Base-by-base conservation (phyloP, 306 rosid genomes). In the Phaseolus lunatus region DNA sequence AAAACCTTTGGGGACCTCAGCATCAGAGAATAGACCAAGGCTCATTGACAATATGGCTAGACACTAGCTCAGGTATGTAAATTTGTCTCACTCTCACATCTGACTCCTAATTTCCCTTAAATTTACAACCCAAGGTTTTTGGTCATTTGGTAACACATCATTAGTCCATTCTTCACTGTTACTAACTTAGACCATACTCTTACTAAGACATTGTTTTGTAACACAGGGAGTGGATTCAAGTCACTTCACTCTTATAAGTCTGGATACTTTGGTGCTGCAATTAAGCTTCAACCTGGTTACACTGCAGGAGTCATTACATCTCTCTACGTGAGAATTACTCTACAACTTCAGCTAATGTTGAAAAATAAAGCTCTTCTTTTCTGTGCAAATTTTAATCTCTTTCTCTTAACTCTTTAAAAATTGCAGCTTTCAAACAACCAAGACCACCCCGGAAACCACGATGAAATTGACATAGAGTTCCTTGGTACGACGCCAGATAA, bases 221-320 rank as follows among this genome's bases (percentile, higher is more conserved):
- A 63, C 76, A 24, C 68, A 95, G 97, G 99, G 59, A 95, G 99
- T 61, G 99, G 99, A 76, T 95, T 90, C 87, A 92, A 92, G 85
- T 95, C 99, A 8, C 80, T 83, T 54, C 84, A 71, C 44, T 73
- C 93, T 1, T 95, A 92, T 57, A 67, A 48, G 52, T 92, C 97
- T 24, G 99, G 99, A 10, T 95, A 92, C 81, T 95, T 95, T 20
- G 91, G 96, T 33, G 91, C 95, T 79, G 85, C 91, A 16, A 81
- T 95, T 52, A 92, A 95, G 83, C 94, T 92, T 37, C 99, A 95
- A 11, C 61, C 89, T 3, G 99, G 97, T 9, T 95, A 95, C 56
- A 95, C 99, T 43, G 99, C 99, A 1, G 99, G 99, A 76, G 94
- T 95, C 69, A 81, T 95, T 52, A 95, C 99, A 67, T 92, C 91